Conservation (phyloP, 371 early-diverging fungal genomes). For the Paramicrosporidium saccamoebae region DNA sequence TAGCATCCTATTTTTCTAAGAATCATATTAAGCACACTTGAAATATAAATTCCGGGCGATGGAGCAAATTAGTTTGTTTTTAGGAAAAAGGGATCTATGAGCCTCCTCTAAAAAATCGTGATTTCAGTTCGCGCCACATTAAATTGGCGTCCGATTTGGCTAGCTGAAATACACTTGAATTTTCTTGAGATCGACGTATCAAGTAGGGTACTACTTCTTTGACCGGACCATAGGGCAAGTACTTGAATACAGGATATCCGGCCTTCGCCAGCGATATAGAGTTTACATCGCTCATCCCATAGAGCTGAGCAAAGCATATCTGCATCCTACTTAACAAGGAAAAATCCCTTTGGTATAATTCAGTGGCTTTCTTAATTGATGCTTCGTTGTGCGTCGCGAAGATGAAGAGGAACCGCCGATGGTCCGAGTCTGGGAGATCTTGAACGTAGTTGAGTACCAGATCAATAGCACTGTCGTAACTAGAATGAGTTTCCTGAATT, state of each 20-base stretch:
- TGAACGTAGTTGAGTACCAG: constrained; percentile 21
- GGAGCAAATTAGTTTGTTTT: too few relatives aligned
- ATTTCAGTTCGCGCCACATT: too few relatives aligned
- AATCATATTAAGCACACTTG: too few relatives aligned
- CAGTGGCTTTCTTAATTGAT: constrained; percentile 23
- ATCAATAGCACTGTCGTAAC: constrained; percentile 41
- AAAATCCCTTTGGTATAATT: too few relatives aligned
- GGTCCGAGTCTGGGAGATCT: constrained; percentile 1
- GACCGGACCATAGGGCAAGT: constrained; percentile 66
- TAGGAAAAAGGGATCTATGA: too few relatives aligned
- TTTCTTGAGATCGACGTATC: constrained; percentile 78
- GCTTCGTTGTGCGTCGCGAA: constrained; percentile 36
- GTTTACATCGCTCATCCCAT: too few relatives aligned
- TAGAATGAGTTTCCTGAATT: constrained; percentile 39
- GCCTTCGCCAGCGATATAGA: constrained; percentile 32
- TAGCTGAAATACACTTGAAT: constrained; percentile 41
- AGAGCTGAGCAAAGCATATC: too few relatives aligned
- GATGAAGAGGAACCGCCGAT: constrained; percentile 2
- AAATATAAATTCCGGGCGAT: too few relatives aligned
- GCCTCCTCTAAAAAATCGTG: too few relatives aligned
- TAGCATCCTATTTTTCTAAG: too few relatives aligned
- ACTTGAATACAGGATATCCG: constrained; percentile 53
- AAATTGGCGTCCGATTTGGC: too few relatives aligned
- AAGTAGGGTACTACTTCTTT: constrained; percentile 73
- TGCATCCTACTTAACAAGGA: too few relatives aligned